phyloP scores from a whole-genome alignment of 495 filamentous ascomycete genomes.

The Talaromyces ruber region DNA sequence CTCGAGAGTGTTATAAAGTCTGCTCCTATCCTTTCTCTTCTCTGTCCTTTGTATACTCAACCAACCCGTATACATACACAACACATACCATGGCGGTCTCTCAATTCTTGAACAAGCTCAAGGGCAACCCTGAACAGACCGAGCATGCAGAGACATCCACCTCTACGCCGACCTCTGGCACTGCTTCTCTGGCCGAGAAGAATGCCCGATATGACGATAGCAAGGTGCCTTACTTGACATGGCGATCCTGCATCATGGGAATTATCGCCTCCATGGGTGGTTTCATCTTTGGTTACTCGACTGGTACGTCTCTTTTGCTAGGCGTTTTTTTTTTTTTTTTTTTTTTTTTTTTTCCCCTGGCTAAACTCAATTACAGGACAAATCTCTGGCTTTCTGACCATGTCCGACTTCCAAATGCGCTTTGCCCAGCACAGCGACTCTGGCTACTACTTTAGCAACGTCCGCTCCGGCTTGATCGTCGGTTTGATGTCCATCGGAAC shows the following conservation, averaged over 20 bases:
- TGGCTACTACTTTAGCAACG: slow-evolving; percentile 43
- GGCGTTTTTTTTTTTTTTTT: background rate
- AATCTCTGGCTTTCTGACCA: slow-evolving; percentile 53
- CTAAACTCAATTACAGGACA: too few relatives aligned
- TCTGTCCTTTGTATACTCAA: slow-evolving; percentile 3
- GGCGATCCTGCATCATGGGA: slow-evolving; percentile 42
- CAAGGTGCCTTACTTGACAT: slow-evolving; percentile 39
- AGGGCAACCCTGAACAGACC: slow-evolving; percentile 15
- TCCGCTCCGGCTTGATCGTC: slow-evolving; percentile 49
- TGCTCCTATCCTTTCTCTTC: slow-evolving; percentile 6
- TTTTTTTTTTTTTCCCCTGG: too few relatives aligned
- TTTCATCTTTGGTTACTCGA: slow-evolving; percentile 71
- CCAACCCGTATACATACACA: slow-evolving; percentile 2
- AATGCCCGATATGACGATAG: slow-evolving; percentile 32
- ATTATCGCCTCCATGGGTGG: slow-evolving; percentile 59
- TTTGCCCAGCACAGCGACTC: slow-evolving; percentile 33
- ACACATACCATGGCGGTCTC: slow-evolving; percentile 24
- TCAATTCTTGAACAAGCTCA: slow-evolving; percentile 24
- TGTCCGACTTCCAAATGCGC: slow-evolving; percentile 41
- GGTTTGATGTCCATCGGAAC: slow-evolving; percentile 58
- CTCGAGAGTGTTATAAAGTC: background rate
- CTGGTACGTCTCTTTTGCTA: slow-evolving; percentile 30
- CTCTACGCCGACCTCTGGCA: background rate
- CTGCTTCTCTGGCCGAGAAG: slow-evolving; percentile 29
- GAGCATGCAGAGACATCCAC: slow-evolving; percentile 29